A percentile compares a stretch with the other conserved stretches of the same genome.
Evolutionary conservation across 2,329 filamentous ascomycete species (phyloP).

Genomic region (Aspergillus sp.): DNA sequence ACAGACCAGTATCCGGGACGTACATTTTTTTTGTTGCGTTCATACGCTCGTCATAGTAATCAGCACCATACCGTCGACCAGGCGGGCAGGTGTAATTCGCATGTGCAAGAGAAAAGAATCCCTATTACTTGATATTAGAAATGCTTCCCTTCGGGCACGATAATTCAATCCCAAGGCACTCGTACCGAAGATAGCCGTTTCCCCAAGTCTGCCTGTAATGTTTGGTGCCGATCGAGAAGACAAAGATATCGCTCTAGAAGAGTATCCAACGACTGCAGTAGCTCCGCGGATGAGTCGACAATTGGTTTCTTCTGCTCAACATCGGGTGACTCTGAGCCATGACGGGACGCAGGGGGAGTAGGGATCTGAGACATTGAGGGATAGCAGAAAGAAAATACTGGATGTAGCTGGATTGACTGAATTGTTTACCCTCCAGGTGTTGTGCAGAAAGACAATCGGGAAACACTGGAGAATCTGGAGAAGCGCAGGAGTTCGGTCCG

Average conservation of each 20-base stretch:
- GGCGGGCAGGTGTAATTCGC: constrained; percentile 45
- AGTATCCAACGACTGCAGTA: constrained; percentile 32
- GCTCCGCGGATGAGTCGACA: constrained; percentile 16
- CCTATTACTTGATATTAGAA: constrained; percentile 29
- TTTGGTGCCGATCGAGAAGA: constrained; percentile 40
- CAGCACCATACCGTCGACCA: constrained; percentile 42
- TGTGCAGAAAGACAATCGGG: constrained; percentile 3
- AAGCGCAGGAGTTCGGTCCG: constrained; percentile 19
- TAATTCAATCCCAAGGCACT: neutral
- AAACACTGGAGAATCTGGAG: neutral
- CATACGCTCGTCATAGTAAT: constrained; percentile 49
- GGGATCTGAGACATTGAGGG: constrained; percentile 26
- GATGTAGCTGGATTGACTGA: neutral
- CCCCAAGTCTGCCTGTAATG: constrained; percentile 33
- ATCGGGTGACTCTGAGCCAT: constrained; percentile 22
- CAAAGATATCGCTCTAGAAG: constrained; percentile 40
- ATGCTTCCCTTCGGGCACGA: neutral
- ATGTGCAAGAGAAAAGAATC: constrained; percentile 45
- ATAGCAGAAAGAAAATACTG: neutral
- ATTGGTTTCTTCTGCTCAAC: constrained; percentile 11
- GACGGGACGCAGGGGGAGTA: constrained; percentile 30
- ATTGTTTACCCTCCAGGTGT: neutral
- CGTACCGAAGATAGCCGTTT: constrained; percentile 37
- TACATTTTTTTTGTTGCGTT: constrained; percentile 42
- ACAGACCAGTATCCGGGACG: neutral